phyloP scores from a whole-genome alignment of 371 early-diverging fungal genomes.

The Mortierella sp. region DNA sequence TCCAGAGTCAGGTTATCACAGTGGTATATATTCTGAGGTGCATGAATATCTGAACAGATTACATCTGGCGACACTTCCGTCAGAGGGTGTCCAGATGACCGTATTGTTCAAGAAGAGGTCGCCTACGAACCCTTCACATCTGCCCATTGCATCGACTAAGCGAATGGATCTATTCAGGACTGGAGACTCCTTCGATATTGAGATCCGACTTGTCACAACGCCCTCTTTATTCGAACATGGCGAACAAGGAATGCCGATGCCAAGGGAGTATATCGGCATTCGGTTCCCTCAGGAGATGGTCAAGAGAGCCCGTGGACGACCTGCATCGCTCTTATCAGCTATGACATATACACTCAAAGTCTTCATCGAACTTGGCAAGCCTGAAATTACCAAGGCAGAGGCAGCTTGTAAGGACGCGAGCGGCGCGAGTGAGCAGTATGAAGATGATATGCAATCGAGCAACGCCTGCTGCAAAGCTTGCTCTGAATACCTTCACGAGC shows the following conservation, averaged over 20 bases:
- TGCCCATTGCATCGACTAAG: background rate
- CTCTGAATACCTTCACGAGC: slow-evolving; percentile 36
- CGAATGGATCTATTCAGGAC: slow-evolving; percentile 35
- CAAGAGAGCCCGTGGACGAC: slow-evolving; percentile 25
- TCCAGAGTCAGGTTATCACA: slow-evolving; percentile 49
- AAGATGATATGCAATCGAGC: too few species aligned
- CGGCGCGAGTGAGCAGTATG: background rate
- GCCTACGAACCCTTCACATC: background rate
- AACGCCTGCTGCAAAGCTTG: slow-evolving; percentile 42
- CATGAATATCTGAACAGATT: slow-evolving; percentile 20
- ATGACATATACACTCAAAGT: slow-evolving; percentile 30
- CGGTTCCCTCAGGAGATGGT: slow-evolving; percentile 28
- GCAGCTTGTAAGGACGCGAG: background rate
- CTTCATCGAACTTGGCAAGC: slow-evolving; percentile 18
- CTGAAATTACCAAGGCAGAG: background rate
- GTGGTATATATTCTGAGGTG: slow-evolving; percentile 22
- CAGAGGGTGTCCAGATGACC: slow-evolving; percentile 17
- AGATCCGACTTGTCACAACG: slow-evolving; percentile 8
- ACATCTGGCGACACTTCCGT: slow-evolving; percentile 20
- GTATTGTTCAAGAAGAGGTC: slow-evolving; percentile 25
- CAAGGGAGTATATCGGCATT: slow-evolving; percentile 19
- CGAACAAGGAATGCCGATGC: slow-evolving; percentile 4
- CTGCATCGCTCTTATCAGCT: slow-evolving; percentile 15
- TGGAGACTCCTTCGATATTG: slow-evolving; percentile 36
- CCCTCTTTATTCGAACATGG: background rate